phyloP scores from a whole-genome alignment of 495 filamentous ascomycete species.

The Penicillium silybi region DNA sequence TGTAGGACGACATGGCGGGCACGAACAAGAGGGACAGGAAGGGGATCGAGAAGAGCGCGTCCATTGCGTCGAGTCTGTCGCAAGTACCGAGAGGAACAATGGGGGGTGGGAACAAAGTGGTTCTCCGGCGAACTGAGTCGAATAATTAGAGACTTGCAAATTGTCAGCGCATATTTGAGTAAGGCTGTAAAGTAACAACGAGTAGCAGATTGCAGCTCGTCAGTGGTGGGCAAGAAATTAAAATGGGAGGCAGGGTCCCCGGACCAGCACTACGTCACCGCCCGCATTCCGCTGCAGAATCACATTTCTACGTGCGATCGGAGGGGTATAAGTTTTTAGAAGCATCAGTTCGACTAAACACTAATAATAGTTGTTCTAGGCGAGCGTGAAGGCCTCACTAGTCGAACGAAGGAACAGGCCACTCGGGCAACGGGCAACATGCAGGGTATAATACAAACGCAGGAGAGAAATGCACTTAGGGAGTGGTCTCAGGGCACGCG shows the following conservation, averaged over 20 bases:
- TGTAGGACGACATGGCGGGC: constrained; percentile 55
- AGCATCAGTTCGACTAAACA: neutral
- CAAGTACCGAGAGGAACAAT: neutral
- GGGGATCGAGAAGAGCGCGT: constrained; percentile 66
- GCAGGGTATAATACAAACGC: constrained; percentile 24
- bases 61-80: constrained; percentile 35
- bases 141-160: neutral
- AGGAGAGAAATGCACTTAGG: neutral
- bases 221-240: neutral
- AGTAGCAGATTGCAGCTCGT: neutral
- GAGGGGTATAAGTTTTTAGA: neutral
- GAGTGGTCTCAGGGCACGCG: neutral
- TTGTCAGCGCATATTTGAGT: neutral
- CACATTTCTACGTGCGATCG: neutral
- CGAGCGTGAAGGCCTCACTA: constrained; percentile 4
- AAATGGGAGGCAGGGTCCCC: constrained; percentile 8
- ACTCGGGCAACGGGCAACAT: neutral
- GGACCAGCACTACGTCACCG: constrained; percentile 18
- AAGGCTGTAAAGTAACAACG: neutral
- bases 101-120: neutral
- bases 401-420: neutral
- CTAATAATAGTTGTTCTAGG: neutral
- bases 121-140: neutral
- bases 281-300: constrained; percentile 9
- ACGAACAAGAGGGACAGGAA: constrained; percentile 61